Base-by-base conservation (phyloP, 1,284 basidiomycete genomes). In the Ceratobasidium sp. region DNA sequence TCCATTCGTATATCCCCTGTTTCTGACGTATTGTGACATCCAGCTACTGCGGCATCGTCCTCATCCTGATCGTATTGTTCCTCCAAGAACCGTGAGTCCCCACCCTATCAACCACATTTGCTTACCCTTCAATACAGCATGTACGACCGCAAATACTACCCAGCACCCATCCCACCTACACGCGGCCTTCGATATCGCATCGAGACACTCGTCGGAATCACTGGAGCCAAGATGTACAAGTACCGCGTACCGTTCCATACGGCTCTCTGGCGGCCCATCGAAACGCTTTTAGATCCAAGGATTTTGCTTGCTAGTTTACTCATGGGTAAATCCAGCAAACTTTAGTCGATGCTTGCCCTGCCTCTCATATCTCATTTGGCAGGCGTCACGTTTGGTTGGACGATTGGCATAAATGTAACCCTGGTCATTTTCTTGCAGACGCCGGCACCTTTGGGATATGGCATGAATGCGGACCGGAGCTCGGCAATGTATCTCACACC, bases 361-460 rank as follows among this genome's bases (percentile, higher is more conserved):
- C 28, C 33, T 11, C 33, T 21, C 38, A 40, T 51, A 53, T 14
- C 53, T 6, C 61, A 6, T 14, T 28, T 33, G 69, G 87, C 5
- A 85, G 86, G 84, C 11, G 79, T 85, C 73, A 75, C 89, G 3
- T 90, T 91, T 77, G 89, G 89, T 2, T 91, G 91, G 77, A 77
- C 82, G 44, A 88, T 92, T 71, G 90, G 90, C 44, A 86, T 92
- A 70, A 91, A 92, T 75, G 90, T 90, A 2, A 92, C 91, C 4
- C 89, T 88, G 63, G 87, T 86, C 0, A 88, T 91, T 7, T 90
- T 91, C 80, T 80, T 91, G 18, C 87, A 85, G 1, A 81, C 81
- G 0, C 87, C 88, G 0, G 79, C 81, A 0, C 87, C 87, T 0
- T 78, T 83, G 12, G 89, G 90, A 0, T 90, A 85, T 74, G 88